phyloP scores from a whole-genome alignment of 1,284 basidiomycete species.

The Fomitopsis schrenkii region DNA sequence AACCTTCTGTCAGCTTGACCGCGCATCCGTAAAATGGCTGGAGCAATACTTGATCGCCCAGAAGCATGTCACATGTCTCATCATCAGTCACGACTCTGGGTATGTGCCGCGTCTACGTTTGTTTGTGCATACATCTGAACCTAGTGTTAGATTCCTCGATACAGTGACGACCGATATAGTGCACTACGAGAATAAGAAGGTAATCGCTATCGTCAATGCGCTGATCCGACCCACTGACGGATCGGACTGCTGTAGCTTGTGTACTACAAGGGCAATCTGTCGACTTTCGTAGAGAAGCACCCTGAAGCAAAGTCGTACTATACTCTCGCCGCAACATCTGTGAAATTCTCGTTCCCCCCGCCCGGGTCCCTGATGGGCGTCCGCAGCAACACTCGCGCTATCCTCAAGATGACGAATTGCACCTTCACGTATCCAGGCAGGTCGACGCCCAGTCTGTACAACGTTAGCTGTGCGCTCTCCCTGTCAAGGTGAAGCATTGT shows the following conservation, averaged over 20 bases:
- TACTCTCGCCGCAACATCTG: constrained; percentile 90
- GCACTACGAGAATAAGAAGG: constrained; percentile 96
- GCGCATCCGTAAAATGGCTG: constrained; percentile 89
- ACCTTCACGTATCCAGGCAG: constrained; percentile 96
- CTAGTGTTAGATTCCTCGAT: constrained; percentile 77
- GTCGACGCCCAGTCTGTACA: constrained; percentile 75
- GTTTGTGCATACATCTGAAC: background rate
- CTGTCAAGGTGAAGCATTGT: constrained; percentile 67
- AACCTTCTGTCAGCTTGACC: constrained; percentile 62
- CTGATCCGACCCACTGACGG: constrained; percentile 3
- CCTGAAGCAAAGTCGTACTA: constrained; percentile 98
- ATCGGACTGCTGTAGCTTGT: constrained; percentile 55
- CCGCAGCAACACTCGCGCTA: constrained; percentile 93
- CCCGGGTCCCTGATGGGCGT: constrained; percentile 98
- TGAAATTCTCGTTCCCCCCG: constrained; percentile 96
- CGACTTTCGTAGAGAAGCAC: constrained; percentile 86
- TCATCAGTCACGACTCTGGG: constrained; percentile 98
- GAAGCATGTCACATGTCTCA: constrained; percentile 86
- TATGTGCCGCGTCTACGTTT: constrained; percentile 32
- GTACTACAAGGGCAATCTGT: constrained; percentile 95
- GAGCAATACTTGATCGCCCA: constrained; percentile 86
- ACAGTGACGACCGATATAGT: constrained; percentile 97
- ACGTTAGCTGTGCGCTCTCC: constrained; percentile 91
- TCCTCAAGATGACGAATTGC: constrained; percentile 89
- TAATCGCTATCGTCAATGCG: constrained; percentile 18